Evolutionary conservation across 2,329 filamentous ascomycete genomes (phyloP).

Genomic region (Botryotinia globosa): DNA sequence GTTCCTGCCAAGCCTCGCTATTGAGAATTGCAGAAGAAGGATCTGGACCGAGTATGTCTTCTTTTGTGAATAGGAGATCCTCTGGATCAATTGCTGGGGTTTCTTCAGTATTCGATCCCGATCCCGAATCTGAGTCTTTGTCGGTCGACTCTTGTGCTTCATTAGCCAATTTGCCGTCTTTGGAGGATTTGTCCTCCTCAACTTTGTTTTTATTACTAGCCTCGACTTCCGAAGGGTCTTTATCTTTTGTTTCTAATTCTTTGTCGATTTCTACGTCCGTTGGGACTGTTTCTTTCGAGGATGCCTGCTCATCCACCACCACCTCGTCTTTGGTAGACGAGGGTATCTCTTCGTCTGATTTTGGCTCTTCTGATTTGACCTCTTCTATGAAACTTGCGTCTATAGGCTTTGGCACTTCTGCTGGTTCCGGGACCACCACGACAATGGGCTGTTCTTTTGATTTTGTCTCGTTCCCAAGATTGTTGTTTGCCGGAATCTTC

Average conservation of each 20-base stretch:
- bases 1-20: slow-evolving; percentile 54
- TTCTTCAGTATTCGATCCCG: not conserved
- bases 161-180: not conserved
- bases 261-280: not conserved
- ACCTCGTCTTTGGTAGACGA: not conserved
- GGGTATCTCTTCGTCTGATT: not conserved
- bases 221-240: not conserved
- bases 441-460: not conserved
- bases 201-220: not conserved
- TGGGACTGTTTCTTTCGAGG: not conserved
- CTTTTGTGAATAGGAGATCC: slow-evolving; percentile 50
- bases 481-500: not conserved
- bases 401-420: not conserved
- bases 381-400: not conserved
- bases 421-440: not conserved
- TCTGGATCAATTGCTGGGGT: not conserved
- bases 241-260: not conserved
- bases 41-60: slow-evolving; percentile 69
- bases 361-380: not conserved
- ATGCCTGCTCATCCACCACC: not conserved
- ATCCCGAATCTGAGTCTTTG: not conserved
- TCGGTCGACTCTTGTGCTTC: not conserved
- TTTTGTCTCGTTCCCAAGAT: not conserved
- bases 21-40: slow-evolving; percentile 50
- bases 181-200: not conserved